Evolutionary conservation across 768 basidiomycete genomes (phyloP), one percentile per base, ranked within the genome.

Genomic region (Calocybe gangraenosa): DNA sequence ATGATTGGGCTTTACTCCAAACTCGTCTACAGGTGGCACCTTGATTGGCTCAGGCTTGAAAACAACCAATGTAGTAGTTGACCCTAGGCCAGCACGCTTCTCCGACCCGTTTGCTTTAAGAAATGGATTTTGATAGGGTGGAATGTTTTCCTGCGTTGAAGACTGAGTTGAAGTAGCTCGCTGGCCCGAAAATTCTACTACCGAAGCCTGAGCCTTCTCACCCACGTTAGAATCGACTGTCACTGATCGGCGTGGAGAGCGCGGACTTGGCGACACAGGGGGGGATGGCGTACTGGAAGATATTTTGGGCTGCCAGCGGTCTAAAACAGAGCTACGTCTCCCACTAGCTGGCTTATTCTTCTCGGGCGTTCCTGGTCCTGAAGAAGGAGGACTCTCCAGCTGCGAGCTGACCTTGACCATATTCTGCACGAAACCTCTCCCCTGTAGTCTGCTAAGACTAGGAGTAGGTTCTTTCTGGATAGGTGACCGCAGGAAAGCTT

Each of bases 401-500:
- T 76, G 69, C 14, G 75, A 68, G 54, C 79, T 87, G 37, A 74
- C 82, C 62, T 84, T 82, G 25, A 92, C 84, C 68, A 89, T 81
- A 50, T 75, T 87, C 62, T 87, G 84, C 2, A 92, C 90, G 58
- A 92, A 91, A 3, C 90, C 90, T 32, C 90, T 81, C 15, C 90
- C 90, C 56, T 91, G 82, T 14, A 92, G 65, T 48, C 88, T 70
- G 49, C 86, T 91, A 23, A 92, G 78, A 59, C 87, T 90, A 0
- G 90, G 90, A 1, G 87, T 88, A 3, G 78, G 78, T 36, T 88
- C 87, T 59, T 90, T 91, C 41, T 71, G 61, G 3, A 72, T 58
- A 7, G 77, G 65, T 2, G 70, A 66, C 36, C 77, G 81, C 20
- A 82, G 65, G 58, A 88, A 84, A 3, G 76, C 78, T 14, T 79